These are phyloP conservation scores for Marasmius fiardii DNA, from an alignment of 1,284 basidiomycete genomes.

Conservation along the genomic window DNA sequence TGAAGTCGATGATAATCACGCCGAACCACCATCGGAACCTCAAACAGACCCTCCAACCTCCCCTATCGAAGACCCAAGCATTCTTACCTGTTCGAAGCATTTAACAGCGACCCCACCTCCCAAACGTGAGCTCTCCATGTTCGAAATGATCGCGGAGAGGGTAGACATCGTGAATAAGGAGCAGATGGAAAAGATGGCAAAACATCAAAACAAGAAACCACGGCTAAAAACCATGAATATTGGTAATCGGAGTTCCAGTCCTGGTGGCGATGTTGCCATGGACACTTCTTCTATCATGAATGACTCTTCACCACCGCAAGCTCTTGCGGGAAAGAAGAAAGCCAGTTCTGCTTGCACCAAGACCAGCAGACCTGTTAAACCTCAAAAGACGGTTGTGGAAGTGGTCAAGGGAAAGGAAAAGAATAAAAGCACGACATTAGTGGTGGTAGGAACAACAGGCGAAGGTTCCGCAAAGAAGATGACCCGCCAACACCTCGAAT, in stretches of 20 bases:
- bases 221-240: constrained; percentile 27
- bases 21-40: too few relatives aligned
- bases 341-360: background rate
- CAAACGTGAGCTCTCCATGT: constrained; percentile 15
- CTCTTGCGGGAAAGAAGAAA: background rate
- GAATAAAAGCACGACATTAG: background rate
- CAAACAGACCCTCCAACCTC: constrained; percentile 24
- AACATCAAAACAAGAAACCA: constrained; percentile 17
- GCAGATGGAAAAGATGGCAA: background rate
- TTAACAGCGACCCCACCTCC: constrained; percentile 3
- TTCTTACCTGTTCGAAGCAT: too few relatives aligned
- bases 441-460: background rate
- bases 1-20: too few relatives aligned
- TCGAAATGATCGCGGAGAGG: background rate
- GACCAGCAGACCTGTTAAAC: too few relatives aligned
- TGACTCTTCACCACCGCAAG: constrained; percentile 26
- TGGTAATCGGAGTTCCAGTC: constrained; percentile 9
- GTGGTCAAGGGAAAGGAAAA: background rate
- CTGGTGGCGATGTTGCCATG: constrained; percentile 3
- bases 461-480: background rate
- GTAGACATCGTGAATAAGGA: too few relatives aligned
- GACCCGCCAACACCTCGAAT: background rate
- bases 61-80: constrained; percentile 34
- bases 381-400: too few relatives aligned
- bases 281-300: constrained; percentile 27